A percentile compares a stretch with the other conserved stretches of the same genome.
Evolutionary conservation across 192 early-diverging fungal species (phyloP).

Genomic region (Mortierella antarctica): DNA sequence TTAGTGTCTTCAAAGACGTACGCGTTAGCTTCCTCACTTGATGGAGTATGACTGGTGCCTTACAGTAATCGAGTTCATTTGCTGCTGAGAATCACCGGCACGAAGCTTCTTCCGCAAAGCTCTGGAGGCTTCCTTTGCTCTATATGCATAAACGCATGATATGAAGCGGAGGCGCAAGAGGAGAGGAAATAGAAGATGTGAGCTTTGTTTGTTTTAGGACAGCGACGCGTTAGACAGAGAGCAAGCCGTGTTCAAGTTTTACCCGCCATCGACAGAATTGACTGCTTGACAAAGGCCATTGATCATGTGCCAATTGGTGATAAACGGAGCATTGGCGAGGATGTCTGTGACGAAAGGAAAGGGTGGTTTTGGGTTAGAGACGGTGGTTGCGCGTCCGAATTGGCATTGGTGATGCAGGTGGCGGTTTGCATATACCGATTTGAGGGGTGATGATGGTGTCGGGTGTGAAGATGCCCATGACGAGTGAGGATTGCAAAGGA

Average conservation of each 20-base stretch:
- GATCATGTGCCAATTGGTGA: background rate
- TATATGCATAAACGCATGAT: background rate
- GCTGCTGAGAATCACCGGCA: conserved; percentile 27
- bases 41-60: background rate
- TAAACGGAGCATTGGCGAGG: background rate
- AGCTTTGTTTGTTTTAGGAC: no score
- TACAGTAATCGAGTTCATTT: conserved; percentile 39
- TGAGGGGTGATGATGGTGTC: no score
- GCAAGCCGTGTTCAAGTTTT: background rate
- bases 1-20: background rate
- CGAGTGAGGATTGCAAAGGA: no score
- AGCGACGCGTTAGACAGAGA: no score
- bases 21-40: conserved; percentile 7
- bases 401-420: no score
- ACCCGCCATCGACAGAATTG: background rate
- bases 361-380: no score
- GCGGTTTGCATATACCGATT: no score
- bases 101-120: conserved; percentile 36
- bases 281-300: background rate
- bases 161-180: no score
- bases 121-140: conserved; percentile 33
- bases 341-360: background rate
- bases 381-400: no score
- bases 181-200: no score
- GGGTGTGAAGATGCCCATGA: no score